phyloP scores from a whole-genome alignment of 2,329 filamentous ascomycete species.

The Helotiales sp. region DNA sequence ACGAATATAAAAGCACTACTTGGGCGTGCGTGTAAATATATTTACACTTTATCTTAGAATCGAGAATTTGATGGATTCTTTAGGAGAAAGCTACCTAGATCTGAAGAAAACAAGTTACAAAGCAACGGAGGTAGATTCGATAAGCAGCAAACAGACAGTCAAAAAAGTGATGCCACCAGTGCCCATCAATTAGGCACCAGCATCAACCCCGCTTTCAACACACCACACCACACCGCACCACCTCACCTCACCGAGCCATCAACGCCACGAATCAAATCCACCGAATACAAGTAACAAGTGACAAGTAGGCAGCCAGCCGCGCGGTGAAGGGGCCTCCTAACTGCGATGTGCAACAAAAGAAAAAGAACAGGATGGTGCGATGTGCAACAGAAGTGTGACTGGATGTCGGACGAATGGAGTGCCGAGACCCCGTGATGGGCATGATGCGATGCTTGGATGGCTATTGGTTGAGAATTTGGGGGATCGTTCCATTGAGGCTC shows the following conservation, averaged over 20 bases:
- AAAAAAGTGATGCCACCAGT: too few species aligned
- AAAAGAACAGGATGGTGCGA: neutral
- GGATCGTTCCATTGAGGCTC: neutral
- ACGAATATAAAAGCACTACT: too few species aligned
- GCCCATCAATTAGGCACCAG: neutral
- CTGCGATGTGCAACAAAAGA: conserved; percentile 1
- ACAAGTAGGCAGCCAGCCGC: neutral
- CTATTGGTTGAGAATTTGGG: neutral
- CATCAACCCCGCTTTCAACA: neutral
- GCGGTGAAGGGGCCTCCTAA: neutral
- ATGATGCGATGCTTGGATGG: neutral
- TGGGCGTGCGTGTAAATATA: too few species aligned
- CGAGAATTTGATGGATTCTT: too few species aligned
- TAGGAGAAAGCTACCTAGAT: too few species aligned
- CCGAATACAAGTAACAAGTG: too few species aligned
- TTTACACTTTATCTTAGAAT: too few species aligned
- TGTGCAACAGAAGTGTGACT: conserved; percentile 12
- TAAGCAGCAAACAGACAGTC: too few species aligned
- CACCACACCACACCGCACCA: too few species aligned
- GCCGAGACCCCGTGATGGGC: neutral
- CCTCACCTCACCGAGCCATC: neutral
- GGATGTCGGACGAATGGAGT: neutral
- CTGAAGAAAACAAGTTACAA: too few species aligned
- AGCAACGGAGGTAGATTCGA: neutral
- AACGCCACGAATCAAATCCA: neutral